Evolutionary conservation across 257 asterid genomes (phyloP), one percentile per base, ranked within the genome.

Genomic region (Prunella vulgaris): DNA sequence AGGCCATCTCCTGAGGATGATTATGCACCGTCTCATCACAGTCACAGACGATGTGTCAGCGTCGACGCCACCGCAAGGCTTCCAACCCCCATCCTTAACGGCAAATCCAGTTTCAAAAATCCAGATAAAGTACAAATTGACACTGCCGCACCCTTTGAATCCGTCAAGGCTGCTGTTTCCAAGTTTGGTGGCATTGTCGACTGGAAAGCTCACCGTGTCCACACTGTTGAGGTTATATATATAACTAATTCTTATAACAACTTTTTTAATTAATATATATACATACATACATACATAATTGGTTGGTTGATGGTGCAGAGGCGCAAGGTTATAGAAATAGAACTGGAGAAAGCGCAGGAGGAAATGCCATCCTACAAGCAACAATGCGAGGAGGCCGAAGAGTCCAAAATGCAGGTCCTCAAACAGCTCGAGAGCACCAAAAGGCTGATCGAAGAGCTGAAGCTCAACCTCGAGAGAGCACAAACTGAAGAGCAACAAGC

Each of bases 141-240:
- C 78, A 95, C 99, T 7, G 87, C 96, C 6, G 87, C 95, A 0
- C 99, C 99, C 9, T 57, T 95, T 24, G 93, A 89, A 69, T 95
- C 99, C 6, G 99, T 95, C 35, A 95, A 95, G 86, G 88, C 95
- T 0, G 99, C 99, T 42, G 99, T 95, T 49, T 95, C 97, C 1
- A 95, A 86, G 83, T 95, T 95, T 27, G 99, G 99, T 10, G 99
- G 98, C 5, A 89, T 95, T 20, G 97, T 95, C 33, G 99, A 95
- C 77, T 95, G 99, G 99, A 95, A 95, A 79, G 99, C 99, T 52
- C 98, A 95, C 75, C 87, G 92, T 3, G 87, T 79, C 54, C 96
- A 89, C 60, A 88, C 98, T 5, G 84, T 86, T 17, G 98, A 95
- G 98, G 99, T 93, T 88, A 46, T 38, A 1, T 1, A 5, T 2